Evolutionary conservation across 371 early-diverging fungal species (phyloP), one percentile per base, ranked within the genome.

Genomic region (Mortierella sp.): DNA sequence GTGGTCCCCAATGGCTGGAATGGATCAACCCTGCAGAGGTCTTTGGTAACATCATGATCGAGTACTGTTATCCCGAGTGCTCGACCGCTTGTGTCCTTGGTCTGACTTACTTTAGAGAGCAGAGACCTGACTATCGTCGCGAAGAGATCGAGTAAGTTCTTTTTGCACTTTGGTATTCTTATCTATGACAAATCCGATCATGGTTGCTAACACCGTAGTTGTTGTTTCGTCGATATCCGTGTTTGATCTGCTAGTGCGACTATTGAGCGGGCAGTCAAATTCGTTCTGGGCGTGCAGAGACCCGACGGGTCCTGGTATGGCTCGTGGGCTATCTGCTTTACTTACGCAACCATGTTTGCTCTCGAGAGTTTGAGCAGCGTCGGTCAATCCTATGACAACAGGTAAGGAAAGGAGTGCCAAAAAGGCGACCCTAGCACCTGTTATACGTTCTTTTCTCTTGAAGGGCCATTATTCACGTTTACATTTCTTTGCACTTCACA

Each of bases 21-120:
- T 78, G 67, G 56, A 78, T 98, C 51, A 99, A 99, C 73, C 96
- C 98, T 24, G 93, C 98, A 24, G 97, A 98, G 82, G 97, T 99
- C 39, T 78, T 79, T 72, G 84, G 88, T 44, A 90, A 94, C 69
- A 97, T 98, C 67, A 99, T 99, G 99, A 90, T 93, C 31, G 99
- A 98, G 82, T 97, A 99, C 84, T 84, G 87, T 53, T 99, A 99
- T 80, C 94, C 96, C 9, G 99, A 99, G 79, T 99, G 99, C 82
- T 95, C 99, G 6, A 96, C 98, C 2, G 92, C 96, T 26, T 95
- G 92, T 11, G 82, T 98, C 31, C 89, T 95, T 32, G 96, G 93
- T 12, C 82, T 98, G 50, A 80, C 90, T 5, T 84, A 87, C 9
- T 98, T 97, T 83, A 70, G 82, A 24, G 87, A 93, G 61, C 75